Evolutionary conservation across 345 rosid species (phyloP).

Genomic region (Fremontodendron californicum): DNA sequence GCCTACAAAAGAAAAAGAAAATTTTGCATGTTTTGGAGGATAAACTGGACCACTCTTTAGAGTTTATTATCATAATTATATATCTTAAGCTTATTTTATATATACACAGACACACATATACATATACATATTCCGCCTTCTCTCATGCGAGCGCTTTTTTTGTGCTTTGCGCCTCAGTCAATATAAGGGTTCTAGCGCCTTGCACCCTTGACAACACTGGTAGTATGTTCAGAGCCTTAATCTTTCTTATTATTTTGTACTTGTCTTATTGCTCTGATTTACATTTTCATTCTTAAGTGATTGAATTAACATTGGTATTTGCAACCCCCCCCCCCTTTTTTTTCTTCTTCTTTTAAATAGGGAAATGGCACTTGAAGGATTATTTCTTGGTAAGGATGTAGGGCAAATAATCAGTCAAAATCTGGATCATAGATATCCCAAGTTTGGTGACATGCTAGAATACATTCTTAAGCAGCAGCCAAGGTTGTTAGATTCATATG

Average conservation of each 20-base stretch:
- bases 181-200: too few relatives aligned
- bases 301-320: neutral
- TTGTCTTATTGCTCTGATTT: conserved; percentile 1
- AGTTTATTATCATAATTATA: too few relatives aligned
- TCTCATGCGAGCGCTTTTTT: too few relatives aligned
- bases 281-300: conserved; percentile 13
- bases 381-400: conserved; percentile 60
- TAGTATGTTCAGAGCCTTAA: neutral
- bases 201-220: neutral
- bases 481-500: conserved; percentile 55
- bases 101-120: too few relatives aligned
- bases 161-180: too few relatives aligned
- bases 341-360: conserved; percentile 29
- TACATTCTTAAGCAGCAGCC: conserved; percentile 80
- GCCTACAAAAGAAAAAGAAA: too few relatives aligned
- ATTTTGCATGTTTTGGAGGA: too few relatives aligned
- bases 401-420: conserved; percentile 35
- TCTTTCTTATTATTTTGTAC: neutral
- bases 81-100: too few relatives aligned
- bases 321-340: neutral
- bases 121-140: too few relatives aligned
- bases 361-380: conserved; percentile 90
- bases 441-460: conserved; percentile 62
- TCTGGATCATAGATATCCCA: conserved; percentile 56
- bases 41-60: too few relatives aligned